phyloP scores from a whole-genome alignment of 2,329 filamentous ascomycete genomes.

The Neurospora sp. region DNA sequence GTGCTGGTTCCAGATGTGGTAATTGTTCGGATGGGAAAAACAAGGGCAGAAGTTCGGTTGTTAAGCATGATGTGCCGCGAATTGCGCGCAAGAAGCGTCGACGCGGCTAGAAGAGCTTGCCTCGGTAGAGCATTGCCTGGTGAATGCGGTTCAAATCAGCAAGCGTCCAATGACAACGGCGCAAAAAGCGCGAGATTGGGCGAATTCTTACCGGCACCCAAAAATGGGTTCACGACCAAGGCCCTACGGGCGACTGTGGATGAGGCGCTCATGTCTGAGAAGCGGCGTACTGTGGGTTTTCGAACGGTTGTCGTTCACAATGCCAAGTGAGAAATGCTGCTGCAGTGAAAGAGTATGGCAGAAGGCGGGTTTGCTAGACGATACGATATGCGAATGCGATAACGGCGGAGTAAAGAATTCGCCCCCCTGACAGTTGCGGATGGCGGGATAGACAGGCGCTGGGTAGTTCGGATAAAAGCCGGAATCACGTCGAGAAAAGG shows the following conservation, averaged over 20 bases:
- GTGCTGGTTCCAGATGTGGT: slow-evolving; percentile 45
- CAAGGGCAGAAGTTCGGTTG: slow-evolving; percentile 42
- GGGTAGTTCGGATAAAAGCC: neutral
- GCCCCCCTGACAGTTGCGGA: neutral
- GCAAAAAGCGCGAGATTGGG: neutral
- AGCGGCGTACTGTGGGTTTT: neutral
- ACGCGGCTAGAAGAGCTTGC: slow-evolving; percentile 36
- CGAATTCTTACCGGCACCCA: slow-evolving; percentile 32
- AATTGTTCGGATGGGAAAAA: slow-evolving; percentile 46
- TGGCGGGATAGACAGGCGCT: neutral
- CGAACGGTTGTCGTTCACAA: neutral
- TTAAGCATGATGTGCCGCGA: slow-evolving; percentile 34
- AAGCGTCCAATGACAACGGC: slow-evolving; percentile 2
- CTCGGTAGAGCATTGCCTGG: slow-evolving; percentile 35
- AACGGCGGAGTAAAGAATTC: neutral
- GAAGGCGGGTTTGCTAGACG: neutral
- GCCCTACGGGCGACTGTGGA: slow-evolving; percentile 45
- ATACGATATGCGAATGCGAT: neutral
- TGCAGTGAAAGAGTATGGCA: slow-evolving; percentile 1
- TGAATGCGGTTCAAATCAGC: slow-evolving; percentile 17
- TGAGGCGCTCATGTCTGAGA: slow-evolving; percentile 42
- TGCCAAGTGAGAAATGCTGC: neutral
- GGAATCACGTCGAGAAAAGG: neutral
- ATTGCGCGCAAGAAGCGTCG: slow-evolving; percentile 37
- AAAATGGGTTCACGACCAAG: slow-evolving; percentile 41